Base-by-base conservation (phyloP, 2,329 filamentous ascomycete genomes). In the Ophiostoma triangulosporum region DNA sequence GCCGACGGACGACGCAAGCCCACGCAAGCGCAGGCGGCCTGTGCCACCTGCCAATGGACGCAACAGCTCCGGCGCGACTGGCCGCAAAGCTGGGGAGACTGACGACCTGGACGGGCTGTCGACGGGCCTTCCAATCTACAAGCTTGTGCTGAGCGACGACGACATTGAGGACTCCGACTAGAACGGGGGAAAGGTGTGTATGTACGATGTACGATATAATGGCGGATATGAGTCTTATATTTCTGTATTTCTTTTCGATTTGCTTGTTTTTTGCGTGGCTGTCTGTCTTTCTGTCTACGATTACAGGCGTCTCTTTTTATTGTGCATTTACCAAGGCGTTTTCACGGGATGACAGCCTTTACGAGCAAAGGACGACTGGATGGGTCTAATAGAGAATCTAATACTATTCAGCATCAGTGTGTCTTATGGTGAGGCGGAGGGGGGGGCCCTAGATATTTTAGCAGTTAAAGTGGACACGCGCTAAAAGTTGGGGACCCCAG, bases 101-200 rank as follows among this genome's bases (percentile, higher is more conserved):
- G 62, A 61, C 51, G 57, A 60, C 46, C 57, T 63, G 9, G 63
- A 70, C 45, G 67, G 68, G 2, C 67, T 71, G 27, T 22, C 50
- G 33, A 33, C 26, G 4, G 55, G 58, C 7, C 63, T 76, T 58
- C 69, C 73, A 40, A 75, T 81, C 57, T 79, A 82, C 64, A 85
- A 83, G 61, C 68, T 90, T 58, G 78, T 88, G 45, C 68, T 91
- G 38, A 88, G 83, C 60, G 87, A 93, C 62, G 87, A 93, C 68
- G 87, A 93, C 70, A 91, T 93, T 64, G 85, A 89, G 65, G 86
- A 90, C 61, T 71, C 77, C 6, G 26, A 50, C 36, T 35, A n/a
- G 20, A 17, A 26, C 27, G n/a, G 22, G 33, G 40, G n/a, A n/a
- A n/a, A 11, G 40, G 15, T 24, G n/a, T 6, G 3, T 3, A 29